Evolutionary conservation across 2,329 filamentous ascomycete species (phyloP), one percentile per base, ranked within the genome.

Genomic region (Chaetomiaceae sp.): DNA sequence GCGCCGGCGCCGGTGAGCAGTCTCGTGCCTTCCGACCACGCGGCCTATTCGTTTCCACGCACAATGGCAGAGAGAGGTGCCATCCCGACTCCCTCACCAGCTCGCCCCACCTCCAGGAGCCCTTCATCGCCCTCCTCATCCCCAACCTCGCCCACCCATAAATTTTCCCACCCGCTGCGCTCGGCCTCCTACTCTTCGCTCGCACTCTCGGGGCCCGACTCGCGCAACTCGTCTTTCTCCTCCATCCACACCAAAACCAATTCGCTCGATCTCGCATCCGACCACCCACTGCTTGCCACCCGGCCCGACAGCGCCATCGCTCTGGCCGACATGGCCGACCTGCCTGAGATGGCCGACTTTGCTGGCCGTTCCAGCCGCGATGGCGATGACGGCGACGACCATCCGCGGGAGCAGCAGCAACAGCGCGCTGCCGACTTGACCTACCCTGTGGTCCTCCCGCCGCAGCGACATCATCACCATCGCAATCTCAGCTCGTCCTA

Each of bases 121-220:
- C 22, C 22, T 24, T 24, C 22, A 5, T 24, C 22, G 6, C 15
- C 42, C 27, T 38, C 26, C 10, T 33, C 19, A n/a, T 33, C 26
- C 35, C 26, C 22, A 9, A 24, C 22, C 22, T 24, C 17, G 11
- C 18, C 18, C 27, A 22, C 64, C 65, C 14, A 73, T 60, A 72
- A 67, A 55, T 68, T 67, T 45, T 77, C 74, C 1, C 69, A 73
- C 54, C 78, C 75, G 53, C 67, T 24, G 69, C 43, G 74, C 17
- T 79, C 72, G 45, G 59, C 75, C 14, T 74, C 74, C 6, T 75
- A 72, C 3, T 75, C 68, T 11, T 24, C 10, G 19, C 70, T 64
- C 14, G 56, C 52, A 29, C 57, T 64, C 35, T 75, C 72, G 1
- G 61, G 64, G 12, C 64, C 67, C 0, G 74, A 78, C 55, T 79